Base-by-base conservation (phyloP, 78 protist species). In the Dictyostelium capitatum region DNA sequence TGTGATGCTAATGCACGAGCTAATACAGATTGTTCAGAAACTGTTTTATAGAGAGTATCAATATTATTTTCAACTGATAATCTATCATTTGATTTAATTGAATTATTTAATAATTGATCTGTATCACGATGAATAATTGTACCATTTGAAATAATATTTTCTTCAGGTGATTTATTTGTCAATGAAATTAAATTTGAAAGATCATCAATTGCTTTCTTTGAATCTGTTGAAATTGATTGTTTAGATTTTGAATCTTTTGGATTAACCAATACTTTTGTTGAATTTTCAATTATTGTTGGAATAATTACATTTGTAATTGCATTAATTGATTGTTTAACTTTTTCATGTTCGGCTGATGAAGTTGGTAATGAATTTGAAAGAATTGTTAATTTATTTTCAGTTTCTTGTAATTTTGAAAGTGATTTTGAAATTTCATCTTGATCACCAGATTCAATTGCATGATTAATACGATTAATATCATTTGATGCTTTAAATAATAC, bases 1-100 rank as follows among this genome's bases (percentile, higher is more conserved):
- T 87, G 93, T 9, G 47, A 23, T 19, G 93, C 92, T 1, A 87
- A 65, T 25, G 84, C 93, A 77, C 84, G 80, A 3, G 93, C 93
- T 32, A 87, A 50, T 17, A 87, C 8, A 10, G 93, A 69, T 51
- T 87, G 84, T 25, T 87, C 93, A 20, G 83, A 28, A 15, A 62
- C 65, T 3, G 84, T 47, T 30, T 77, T 74, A 41, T 64, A 65
- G 20, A 82, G 15, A 5, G 84, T 64, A 69, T 87, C 75, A 30
- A 80, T 69, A 47, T 32, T 28, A 1, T 59, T 46, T n/a, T 77
- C 65, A 32, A 64, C 28, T 64, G 62, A 37, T 15, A 46, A 72
- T 50, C 43, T 56, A 64, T 83, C 82, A 19, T 41, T n/a, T 19
- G 54, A 51, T 46, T 37, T 46, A 15, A 25, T 50, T 0, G 65